These are phyloP conservation scores for Aspergillus awamori DNA, from an alignment of 2,329 filamentous ascomycete species.

Conservation along the genomic window DNA sequence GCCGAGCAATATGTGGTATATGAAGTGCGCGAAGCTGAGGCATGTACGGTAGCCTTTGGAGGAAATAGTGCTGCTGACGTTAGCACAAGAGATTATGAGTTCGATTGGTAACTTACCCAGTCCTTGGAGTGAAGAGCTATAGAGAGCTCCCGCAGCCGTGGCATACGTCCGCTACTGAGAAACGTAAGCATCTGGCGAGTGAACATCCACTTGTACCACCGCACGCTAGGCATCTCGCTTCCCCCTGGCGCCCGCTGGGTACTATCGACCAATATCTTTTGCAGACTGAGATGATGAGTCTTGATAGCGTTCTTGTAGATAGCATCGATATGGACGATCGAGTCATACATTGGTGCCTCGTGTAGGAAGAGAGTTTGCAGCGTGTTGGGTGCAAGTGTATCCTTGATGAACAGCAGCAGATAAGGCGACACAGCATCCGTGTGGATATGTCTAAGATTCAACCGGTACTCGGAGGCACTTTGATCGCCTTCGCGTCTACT, in stretches of 20 bases:
- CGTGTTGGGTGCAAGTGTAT: slow-evolving; percentile 75
- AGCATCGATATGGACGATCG: slow-evolving; percentile 66
- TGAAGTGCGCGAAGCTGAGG: slow-evolving; percentile 72
- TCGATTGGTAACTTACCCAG: slow-evolving; percentile 62
- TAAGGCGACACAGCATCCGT: slow-evolving; percentile 71
- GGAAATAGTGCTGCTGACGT: slow-evolving; percentile 68
- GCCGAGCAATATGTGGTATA: slow-evolving; percentile 68
- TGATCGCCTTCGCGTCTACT: slow-evolving; percentile 14
- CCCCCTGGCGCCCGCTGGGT: slow-evolving; percentile 56
- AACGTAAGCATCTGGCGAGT: slow-evolving; percentile 70
- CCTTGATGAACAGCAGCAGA: slow-evolving; percentile 73
- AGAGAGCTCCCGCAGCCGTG: slow-evolving; percentile 69
- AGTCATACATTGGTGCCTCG: slow-evolving; percentile 60
- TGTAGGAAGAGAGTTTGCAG: slow-evolving; percentile 80
- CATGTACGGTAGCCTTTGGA: slow-evolving; percentile 72
- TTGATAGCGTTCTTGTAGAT: slow-evolving; percentile 72
- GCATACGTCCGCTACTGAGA: slow-evolving; percentile 76
- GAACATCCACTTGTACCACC: slow-evolving; percentile 72
- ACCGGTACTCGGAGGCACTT: slow-evolving; percentile 55
- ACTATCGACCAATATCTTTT: slow-evolving; percentile 74
- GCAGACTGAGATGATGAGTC: slow-evolving; percentile 70
- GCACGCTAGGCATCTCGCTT: slow-evolving; percentile 39
- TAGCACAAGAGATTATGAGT: not conserved
- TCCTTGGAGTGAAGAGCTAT: slow-evolving; percentile 74
- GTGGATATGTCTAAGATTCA: slow-evolving; percentile 73